A percentile compares a stretch with the other conserved stretches of the same genome.
Conservation (phyloP, 768 basidiomycete genomes). For the Hydnum rufescens region DNA sequence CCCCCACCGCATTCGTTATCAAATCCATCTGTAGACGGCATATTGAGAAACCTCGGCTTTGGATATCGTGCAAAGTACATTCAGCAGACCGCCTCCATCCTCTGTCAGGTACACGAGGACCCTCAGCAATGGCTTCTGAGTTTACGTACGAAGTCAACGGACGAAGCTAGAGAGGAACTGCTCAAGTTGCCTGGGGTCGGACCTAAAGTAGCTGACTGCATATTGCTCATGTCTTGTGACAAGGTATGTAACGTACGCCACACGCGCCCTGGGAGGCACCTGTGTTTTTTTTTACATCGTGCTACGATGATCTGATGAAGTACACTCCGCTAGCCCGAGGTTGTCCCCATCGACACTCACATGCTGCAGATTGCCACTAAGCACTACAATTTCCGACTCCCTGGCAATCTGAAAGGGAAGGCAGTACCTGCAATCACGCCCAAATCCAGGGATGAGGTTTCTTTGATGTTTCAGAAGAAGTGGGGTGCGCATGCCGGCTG, state of each 20-base stretch:
- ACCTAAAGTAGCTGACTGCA: slow-evolving; percentile 89
- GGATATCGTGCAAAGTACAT: slow-evolving; percentile 91
- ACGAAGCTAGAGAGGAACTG: slow-evolving; percentile 50
- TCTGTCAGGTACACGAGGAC: slow-evolving; percentile 29
- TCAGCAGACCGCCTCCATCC: slow-evolving; percentile 60
- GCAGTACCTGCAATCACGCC: slow-evolving; percentile 34
- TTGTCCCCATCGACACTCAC: slow-evolving; percentile 92
- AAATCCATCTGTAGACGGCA: slow-evolving; percentile 32
- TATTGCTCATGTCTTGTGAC: slow-evolving; percentile 81
- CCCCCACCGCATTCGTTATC: slow-evolving; percentile 57
- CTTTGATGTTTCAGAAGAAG: slow-evolving; percentile 31
- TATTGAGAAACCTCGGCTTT: slow-evolving; percentile 70
- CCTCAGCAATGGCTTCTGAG: slow-evolving; percentile 41
- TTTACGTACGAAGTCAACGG: slow-evolving; percentile 30
- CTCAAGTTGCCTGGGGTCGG: slow-evolving; percentile 81
- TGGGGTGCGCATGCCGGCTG: slow-evolving; percentile 86
- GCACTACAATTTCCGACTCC: slow-evolving; percentile 41
- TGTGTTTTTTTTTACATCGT: slow-evolving; percentile 9
- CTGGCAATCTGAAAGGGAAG: slow-evolving; percentile 13
- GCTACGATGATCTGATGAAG: background rate
- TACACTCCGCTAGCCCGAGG: slow-evolving; percentile 14
- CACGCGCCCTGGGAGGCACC: background rate
- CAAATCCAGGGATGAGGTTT: slow-evolving; percentile 56
- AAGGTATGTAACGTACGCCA: slow-evolving; percentile 31
- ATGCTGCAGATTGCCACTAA: slow-evolving; percentile 76